phyloP scores from a whole-genome alignment of 2,329 filamentous ascomycete species.

The Periconia digitata region DNA sequence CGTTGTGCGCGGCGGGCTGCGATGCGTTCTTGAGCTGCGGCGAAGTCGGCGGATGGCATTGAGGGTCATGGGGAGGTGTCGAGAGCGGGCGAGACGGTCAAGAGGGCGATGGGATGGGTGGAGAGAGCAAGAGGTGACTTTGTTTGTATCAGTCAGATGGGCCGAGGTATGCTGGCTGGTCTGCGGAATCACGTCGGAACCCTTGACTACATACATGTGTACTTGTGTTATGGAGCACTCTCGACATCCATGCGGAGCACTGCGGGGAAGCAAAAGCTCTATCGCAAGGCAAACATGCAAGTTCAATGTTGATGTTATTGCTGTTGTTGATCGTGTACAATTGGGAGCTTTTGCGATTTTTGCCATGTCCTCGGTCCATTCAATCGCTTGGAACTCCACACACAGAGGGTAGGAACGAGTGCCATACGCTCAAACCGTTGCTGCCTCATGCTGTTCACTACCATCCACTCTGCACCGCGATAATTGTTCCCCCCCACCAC shows the following conservation, averaged over 20 bases:
- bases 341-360: too few species aligned
- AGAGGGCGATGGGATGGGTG: not conserved
- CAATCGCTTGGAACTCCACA: too few species aligned
- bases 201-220: not conserved
- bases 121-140: slow-evolving; percentile 14
- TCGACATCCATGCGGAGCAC: too few species aligned
- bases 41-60: slow-evolving; percentile 67
- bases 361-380: too few species aligned
- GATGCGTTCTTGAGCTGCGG: slow-evolving; percentile 85
- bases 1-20: slow-evolving; percentile 76
- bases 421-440: slow-evolving; percentile 11
- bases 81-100: not conserved
- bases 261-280: slow-evolving; percentile 17
- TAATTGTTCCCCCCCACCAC: not conserved
- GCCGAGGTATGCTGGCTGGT: slow-evolving; percentile 28
- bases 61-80: slow-evolving; percentile 16
- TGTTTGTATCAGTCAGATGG: slow-evolving; percentile 19
- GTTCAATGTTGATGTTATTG: too few species aligned
- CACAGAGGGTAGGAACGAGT: too few species aligned
- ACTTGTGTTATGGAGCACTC: too few species aligned
- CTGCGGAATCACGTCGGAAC: slow-evolving; percentile 8
- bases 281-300: too few species aligned
- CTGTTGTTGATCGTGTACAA: too few species aligned
- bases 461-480: not conserved
- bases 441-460: slow-evolving; percentile 9